Evolutionary conservation across 192 early-diverging fungal genomes (phyloP), one percentile per base, ranked within the genome.

Genomic region (Dissophora ornata): DNA sequence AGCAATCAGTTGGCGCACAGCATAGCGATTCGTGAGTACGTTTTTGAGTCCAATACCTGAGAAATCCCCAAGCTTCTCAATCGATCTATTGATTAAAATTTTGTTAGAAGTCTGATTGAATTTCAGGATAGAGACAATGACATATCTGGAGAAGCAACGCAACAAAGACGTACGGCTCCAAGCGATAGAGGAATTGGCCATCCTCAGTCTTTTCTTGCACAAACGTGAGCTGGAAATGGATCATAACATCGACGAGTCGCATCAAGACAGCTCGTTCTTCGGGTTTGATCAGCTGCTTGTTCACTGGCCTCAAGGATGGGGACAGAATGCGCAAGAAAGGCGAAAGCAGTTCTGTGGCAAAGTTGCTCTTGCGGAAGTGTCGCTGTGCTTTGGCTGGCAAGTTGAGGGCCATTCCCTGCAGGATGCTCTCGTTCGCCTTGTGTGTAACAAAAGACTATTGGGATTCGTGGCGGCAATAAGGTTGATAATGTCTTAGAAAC

Each of bases 1-100:
- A 1, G 93, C 78, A 61, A 96, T 87, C 48, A 97, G 71, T 79
- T 95, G 94, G 46, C 91, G 85, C 7, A 92, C 87, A 0, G 93
- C 89, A 73, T 95, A 93, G n/a, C 83, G 82, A 49, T 74, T 88
- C 6, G 88, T 71, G 69, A 90, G 57, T 15, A 90, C 59, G 16
- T 53, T 64, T 59, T 83, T 82, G 22, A 60, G 57, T 34, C 69
- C 52, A 34, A 71, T 56, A 13, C 61, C 34, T 8, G 81, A 75
- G 57, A 82, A 88, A 24, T 70, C 57, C 4, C 80, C 61, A 6
- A 86, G 51, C 56, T 83, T 77, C 25, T 85, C 82, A 40, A 86
- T 81, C 5, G 86, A 81, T 24, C 84, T 87, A 53, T 45, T 18
- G 12, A 45, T 45, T n/a, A 36, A 54, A 3, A 46, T 55, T 33